Evolutionary conservation across 768 basidiomycete species (phyloP).

Genomic region (Termitomyces sp.): DNA sequence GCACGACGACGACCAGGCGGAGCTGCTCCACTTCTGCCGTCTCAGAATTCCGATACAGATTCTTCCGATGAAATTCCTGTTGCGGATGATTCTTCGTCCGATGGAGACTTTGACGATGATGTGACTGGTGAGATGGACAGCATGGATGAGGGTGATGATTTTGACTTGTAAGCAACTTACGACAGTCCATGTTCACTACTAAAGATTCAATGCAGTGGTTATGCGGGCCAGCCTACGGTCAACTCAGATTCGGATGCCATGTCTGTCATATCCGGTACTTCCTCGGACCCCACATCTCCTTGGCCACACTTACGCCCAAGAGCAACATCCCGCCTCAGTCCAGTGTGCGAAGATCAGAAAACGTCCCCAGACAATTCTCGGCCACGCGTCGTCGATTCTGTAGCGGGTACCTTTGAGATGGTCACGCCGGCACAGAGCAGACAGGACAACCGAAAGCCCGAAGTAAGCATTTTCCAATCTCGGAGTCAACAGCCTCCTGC

Average conservation of each 20-base stretch:
- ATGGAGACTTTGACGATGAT: slow-evolving; percentile 46
- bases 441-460: slow-evolving; percentile 17
- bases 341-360: slow-evolving; percentile 50
- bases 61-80: slow-evolving; percentile 46
- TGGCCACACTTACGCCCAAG: slow-evolving; percentile 36
- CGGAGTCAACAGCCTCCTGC: slow-evolving; percentile 15
- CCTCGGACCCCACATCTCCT: slow-evolving; percentile 47
- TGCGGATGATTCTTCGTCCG: slow-evolving; percentile 41
- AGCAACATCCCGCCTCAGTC: slow-evolving; percentile 43
- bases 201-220: slow-evolving; percentile 41
- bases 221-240: slow-evolving; percentile 47
- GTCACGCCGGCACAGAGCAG: slow-evolving; percentile 32
- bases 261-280: slow-evolving; percentile 54
- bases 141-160: slow-evolving; percentile 66
- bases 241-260: slow-evolving; percentile 59
- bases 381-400: slow-evolving; percentile 17
- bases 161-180: slow-evolving; percentile 60
- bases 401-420: slow-evolving; percentile 50
- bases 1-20: slow-evolving; percentile 46
- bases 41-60: slow-evolving; percentile 40
- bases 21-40: slow-evolving; percentile 25
- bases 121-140: slow-evolving; percentile 38
- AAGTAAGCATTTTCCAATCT: slow-evolving; percentile 4
- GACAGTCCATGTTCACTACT: background rate
- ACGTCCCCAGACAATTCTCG: slow-evolving; percentile 14